Base-by-base conservation (phyloP, 1,284 basidiomycete species). In the Malassezia globosa region DNA sequence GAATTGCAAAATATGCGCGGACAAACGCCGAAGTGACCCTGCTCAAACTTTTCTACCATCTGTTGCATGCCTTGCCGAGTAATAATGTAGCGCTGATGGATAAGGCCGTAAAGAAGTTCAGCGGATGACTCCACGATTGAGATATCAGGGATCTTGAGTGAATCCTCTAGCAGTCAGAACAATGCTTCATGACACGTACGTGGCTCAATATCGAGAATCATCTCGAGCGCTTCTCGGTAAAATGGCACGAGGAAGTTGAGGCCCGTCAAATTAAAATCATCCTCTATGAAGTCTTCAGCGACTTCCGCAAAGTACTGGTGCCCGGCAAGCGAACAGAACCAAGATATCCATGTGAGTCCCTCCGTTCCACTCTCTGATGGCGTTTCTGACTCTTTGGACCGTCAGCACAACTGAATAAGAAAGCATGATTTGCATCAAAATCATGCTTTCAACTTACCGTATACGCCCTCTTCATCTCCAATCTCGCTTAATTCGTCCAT, bases 191-290 rank as follows among this genome's bases (percentile, higher is more conserved):
- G 37, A 4, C 4, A 55, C 53, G 35, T 25, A 55, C 52, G 73
- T 75, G 94, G 87, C 75, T 99, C 94, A 44, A 97, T 92, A 74
- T 99, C 94, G 53, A 99, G 75, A n/a, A 97, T 89, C 94, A 99
- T 99, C 76, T 99, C 94, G 81, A 99, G 83, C 23, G 94, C 94
- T 73, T 97, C 94, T 74, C 95, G 90, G 87, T 94, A 99, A 72
- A 97, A 99, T 7, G 94, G 78, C 1, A 97, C 90, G 78, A 95
- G 83, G 16, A 81, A 80, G 71, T 89, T 90, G 59, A 99, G 75
- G 1, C 94, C 94, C 1, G 94, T 99, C 46, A 97, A 77, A 75
- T 99, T 99, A 76, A 99, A 99, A 72, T 99, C 94, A 74, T 99
- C 94, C 72, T 97, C 94, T 73, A 99, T 97, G 73, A 96, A 99